Evolutionary conservation across 495 filamentous ascomycete species (phyloP), one percentile per base, ranked within the genome.

Genomic region (Aspergillus baeticus): DNA sequence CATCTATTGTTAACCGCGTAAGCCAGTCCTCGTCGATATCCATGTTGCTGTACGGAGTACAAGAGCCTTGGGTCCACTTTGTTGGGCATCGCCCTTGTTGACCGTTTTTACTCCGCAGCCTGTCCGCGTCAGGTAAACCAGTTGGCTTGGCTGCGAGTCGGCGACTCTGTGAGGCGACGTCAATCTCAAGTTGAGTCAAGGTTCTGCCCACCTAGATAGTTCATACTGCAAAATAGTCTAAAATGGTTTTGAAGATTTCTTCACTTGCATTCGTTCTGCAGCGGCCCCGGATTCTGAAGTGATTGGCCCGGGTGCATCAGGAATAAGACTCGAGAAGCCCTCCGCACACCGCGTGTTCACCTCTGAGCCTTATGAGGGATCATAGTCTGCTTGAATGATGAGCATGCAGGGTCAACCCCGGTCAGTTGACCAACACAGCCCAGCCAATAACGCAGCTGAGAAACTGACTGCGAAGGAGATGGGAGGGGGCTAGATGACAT

Each of bases 61-160:
- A 52, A 29, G 38, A 63, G 43, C n/a, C 41, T 18, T 43, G 39
- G 55, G 41, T 54, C 51, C 57, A 55, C 54, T 26, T 22, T 18
- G 57, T 63, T 63, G 61, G 61, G 61, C 61, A 63, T 44, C 50
- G 48, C 44, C 33, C 49, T 20, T 42, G 33, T 60, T 36, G 38
- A 59, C 56, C 41, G 54, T 60, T 59, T 56, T 47, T 47, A 18
- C 31, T 48, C 52, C 54, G 53, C 57, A 56, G 56, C 52, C 56
- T 37, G 55, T 55, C 17, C 31, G 53, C 29, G 45, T 50, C 13
- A 33, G 3, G 15, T 43, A 38, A 17, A 14, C 36, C 3, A 38
- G 7, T 50, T 26, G 57, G 56, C 59, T 57, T 59, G 61, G 62
- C 59, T 55, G 61, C 52, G 43, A 56, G 60, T 47, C 20, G 61